Evolutionary conservation across 495 filamentous ascomycete species (phyloP), one percentile per base, ranked within the genome.

Genomic region (Thermothielavioides terrestris): DNA sequence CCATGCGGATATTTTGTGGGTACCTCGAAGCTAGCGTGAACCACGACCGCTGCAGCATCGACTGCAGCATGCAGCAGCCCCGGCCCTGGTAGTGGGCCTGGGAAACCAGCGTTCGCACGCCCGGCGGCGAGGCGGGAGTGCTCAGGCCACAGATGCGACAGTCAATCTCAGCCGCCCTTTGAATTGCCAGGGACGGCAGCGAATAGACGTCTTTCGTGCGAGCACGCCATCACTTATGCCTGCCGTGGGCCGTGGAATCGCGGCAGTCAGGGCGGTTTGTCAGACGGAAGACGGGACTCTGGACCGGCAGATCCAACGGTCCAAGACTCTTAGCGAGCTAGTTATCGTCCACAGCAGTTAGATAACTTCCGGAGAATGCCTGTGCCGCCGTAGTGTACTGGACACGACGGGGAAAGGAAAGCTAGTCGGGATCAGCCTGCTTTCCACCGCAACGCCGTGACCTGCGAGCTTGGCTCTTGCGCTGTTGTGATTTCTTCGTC

Each of bases 291-390:
- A 46, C 45, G 43, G 28, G 27, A 30, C 37, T 30, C 39, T 39
- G 41, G 23, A 18, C 51, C 54, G 42, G 44, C 31, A 48, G 35
- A 46, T 22, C 42, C 40, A 30, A 49, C 23, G 26, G n/a, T n/a
- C n/a, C n/a, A n/a, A n/a, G n/a, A n/a, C n/a, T 11, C 41, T 53
- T 53, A 51, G 53, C 53, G 53, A 60, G 50, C n/a, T n/a, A n/a
- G n/a, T n/a, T n/a, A n/a, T n/a, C n/a, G n/a, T n/a, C n/a, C n/a
- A n/a, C n/a, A n/a, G n/a, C n/a, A n/a, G 55, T 34, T 50, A 48
- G 49, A 55, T 42, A 49, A 50, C 46, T 60, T 50, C 42, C 45
- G 48, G 46, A n/a, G n/a, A n/a, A n/a, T n/a, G n/a, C n/a, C n/a
- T n/a, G n/a, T n/a, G n/a, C n/a, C n/a, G n/a, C n/a, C n/a, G n/a